phyloP scores from a whole-genome alignment of 306 rosid species.

The Echinosophora koreensis region DNA sequence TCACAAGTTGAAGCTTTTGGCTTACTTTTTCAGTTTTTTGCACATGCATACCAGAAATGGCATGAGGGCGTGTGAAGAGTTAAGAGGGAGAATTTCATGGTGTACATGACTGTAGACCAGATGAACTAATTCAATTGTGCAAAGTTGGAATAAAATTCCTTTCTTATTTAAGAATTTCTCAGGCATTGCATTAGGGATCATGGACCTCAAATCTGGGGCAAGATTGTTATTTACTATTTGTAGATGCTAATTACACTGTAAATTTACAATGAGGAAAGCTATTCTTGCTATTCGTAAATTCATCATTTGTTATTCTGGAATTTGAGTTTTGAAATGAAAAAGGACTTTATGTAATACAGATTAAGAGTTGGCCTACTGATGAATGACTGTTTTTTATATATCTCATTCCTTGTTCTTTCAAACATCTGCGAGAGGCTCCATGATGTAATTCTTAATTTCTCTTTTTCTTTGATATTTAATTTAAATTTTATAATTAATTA shows the following conservation, averaged over 20 bases:
- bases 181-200: conserved; percentile 15
- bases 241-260: conserved; percentile 45
- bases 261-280: conserved; percentile 40
- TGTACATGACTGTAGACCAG: conserved; percentile 51
- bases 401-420: neutral
- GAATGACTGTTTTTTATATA: conserved; percentile 1
- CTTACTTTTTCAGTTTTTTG: neutral
- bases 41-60: conserved; percentile 34
- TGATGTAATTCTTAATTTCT: too few relatives aligned
- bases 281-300: conserved; percentile 33
- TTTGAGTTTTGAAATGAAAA: conserved; percentile 37
- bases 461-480: too few relatives aligned
- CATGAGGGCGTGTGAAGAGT: conserved; percentile 34
- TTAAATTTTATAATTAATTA: too few relatives aligned
- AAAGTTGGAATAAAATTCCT: conserved; percentile 41
- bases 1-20: conserved; percentile 54
- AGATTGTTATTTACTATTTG: conserved; percentile 11
- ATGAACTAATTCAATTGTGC: conserved; percentile 54
- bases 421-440: conserved; percentile 22
- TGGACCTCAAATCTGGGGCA: conserved; percentile 26
- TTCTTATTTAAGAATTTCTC: conserved; percentile 35
- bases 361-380: neutral
- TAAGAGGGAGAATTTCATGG: conserved; percentile 43
- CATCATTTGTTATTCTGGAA: conserved; percentile 31
- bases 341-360: neutral